Evolutionary conservation across 257 asterid genomes (phyloP), one percentile per base, ranked within the genome.

Genomic region (Ajuga chamaepitys): DNA sequence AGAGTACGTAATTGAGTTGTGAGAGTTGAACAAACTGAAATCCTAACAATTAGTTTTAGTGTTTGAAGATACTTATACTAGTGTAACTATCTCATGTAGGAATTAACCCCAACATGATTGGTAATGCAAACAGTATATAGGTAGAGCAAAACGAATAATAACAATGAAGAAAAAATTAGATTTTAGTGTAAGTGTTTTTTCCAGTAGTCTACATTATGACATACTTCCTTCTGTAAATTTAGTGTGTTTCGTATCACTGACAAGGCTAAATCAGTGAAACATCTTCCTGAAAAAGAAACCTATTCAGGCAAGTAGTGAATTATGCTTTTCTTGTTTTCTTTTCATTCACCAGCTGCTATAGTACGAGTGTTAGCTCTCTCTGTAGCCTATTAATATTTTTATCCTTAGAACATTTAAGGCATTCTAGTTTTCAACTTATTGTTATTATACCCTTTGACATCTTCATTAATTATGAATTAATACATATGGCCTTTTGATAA

Each of bases 231-330:
- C 50, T 68, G 21, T 59, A 50, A 41, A 54, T 70, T 76, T 86
- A 91, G 97, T 96, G 57, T 79, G 95, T 67, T 83, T 88, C 73
- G 81, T 95, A 73, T 86, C 93, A 61, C 74, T 91, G 72, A 85
- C 66, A 95, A 86, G 72, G 70, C 81, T 53, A 66, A 95, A 30
- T 50, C 92, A 21, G 79, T 88, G 71, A 65, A 82, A 26, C 93
- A 75, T 74, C 79, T 78, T 48, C 81, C 95, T 50, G 91, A 84
- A 42, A 72, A 68, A 47, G 83, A 81, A 71, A 73, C 81, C 66
- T 69, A 67, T 78, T 72, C 91, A 75, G 97, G 97, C 52, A 76
- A 74, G 85, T 72, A n/a, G n/a, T n/a, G n/a, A n/a, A 16, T 10
- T 66, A 21, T 30, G 37, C 37, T 4, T 30, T 30, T 30, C 37